Evolutionary conservation across 2,329 filamentous ascomycete species (phyloP).

Genomic region (Paecilomyces niveus): DNA sequence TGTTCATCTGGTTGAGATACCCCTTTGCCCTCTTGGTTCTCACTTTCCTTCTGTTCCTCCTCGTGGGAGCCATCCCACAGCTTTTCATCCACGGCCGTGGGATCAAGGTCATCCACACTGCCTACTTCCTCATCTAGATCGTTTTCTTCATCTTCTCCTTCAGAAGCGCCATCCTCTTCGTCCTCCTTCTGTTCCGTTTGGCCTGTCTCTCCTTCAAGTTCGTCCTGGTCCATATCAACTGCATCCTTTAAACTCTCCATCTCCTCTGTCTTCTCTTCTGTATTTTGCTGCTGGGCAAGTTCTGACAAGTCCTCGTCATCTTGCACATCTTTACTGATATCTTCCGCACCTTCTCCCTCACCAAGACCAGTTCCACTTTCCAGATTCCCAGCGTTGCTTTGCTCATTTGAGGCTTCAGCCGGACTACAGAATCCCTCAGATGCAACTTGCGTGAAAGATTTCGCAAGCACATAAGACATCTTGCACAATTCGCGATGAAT

Average conservation of each 20-base stretch:
- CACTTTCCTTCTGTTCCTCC: constrained; percentile 60
- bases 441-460: constrained; percentile 70
- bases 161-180: constrained; percentile 56
- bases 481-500: constrained; percentile 67
- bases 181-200: constrained; percentile 42
- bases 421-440: constrained; percentile 88
- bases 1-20: constrained; percentile 52
- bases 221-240: constrained; percentile 64
- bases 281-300: constrained; percentile 75
- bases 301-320: constrained; percentile 91
- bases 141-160: constrained; percentile 58
- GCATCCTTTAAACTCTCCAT: constrained; percentile 41
- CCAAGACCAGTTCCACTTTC: constrained; percentile 90
- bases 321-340: constrained; percentile 95
- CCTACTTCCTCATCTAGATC: constrained; percentile 84
- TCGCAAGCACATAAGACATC: constrained; percentile 67
- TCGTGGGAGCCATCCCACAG: constrained; percentile 87
- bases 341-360: constrained; percentile 89
- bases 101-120: constrained; percentile 83
- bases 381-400: constrained; percentile 66
- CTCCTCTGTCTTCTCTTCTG: constrained; percentile 45
- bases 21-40: constrained; percentile 62
- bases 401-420: constrained; percentile 67
- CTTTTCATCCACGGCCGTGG: constrained; percentile 90
- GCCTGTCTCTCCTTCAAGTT: constrained; percentile 78